These are phyloP conservation scores for Hondaea fermentalgiana DNA, from an alignment of 108 stramenopile genomes.

Conservation along the genomic window DNA sequence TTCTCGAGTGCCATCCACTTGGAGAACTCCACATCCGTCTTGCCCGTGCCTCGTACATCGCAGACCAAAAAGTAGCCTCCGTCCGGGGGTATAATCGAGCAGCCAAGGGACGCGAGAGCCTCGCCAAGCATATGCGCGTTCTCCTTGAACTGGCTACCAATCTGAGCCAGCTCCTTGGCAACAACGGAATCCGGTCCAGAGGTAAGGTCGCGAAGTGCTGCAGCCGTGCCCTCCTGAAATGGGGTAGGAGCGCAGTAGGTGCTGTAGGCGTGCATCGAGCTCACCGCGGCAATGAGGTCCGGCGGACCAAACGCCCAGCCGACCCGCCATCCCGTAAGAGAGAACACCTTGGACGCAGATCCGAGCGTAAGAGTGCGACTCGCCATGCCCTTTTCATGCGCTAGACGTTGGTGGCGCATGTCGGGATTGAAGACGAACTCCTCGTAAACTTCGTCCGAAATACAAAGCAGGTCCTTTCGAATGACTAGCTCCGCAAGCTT, in stretches of 20 bases:
- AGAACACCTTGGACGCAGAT: slow-evolving; percentile 93
- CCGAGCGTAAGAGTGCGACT: slow-evolving; percentile 83
- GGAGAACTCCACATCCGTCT: slow-evolving; percentile 47
- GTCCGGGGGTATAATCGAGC: slow-evolving; percentile 56
- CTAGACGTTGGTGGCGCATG: slow-evolving; percentile 67
- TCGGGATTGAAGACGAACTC: slow-evolving; percentile 74
- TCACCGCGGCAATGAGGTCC: slow-evolving; percentile 31
- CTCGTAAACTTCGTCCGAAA: slow-evolving; percentile 94
- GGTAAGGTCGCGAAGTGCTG: not conserved
- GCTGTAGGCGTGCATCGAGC: slow-evolving; percentile 34
- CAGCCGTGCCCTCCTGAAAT: slow-evolving; percentile 78
- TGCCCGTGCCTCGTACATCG: slow-evolving; percentile 40
- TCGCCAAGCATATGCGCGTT: slow-evolving; percentile 67
- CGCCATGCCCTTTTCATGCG: slow-evolving; percentile 76
- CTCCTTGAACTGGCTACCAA: slow-evolving; percentile 62
- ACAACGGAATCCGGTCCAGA: not conserved
- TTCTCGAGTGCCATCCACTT: slow-evolving; percentile 71
- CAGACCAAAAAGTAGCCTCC: slow-evolving; percentile 96
- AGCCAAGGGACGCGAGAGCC: slow-evolving; percentile 57
- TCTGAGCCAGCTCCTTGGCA: slow-evolving; percentile 53
- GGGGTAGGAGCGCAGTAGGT: slow-evolving; percentile 93
- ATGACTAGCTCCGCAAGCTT: slow-evolving; percentile 63
- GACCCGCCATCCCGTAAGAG: slow-evolving; percentile 95
- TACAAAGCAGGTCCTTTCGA: slow-evolving; percentile 59
- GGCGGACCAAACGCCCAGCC: slow-evolving; percentile 90